Conservation (phyloP, 2,329 filamentous ascomycete genomes). For the Apiospora phragmitis region DNA sequence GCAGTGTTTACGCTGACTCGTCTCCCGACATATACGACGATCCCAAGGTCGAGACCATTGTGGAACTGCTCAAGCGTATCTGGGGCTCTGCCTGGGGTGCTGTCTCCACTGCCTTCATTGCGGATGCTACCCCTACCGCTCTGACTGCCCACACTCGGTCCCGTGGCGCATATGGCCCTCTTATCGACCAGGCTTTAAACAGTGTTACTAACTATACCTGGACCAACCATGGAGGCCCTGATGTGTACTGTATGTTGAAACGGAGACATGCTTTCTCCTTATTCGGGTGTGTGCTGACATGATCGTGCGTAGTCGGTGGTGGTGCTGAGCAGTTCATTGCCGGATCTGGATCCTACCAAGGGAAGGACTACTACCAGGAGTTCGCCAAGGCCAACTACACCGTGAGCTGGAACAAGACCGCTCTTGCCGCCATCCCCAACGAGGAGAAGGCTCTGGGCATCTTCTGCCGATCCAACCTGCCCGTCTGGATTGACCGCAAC, state of each 20-base stretch:
- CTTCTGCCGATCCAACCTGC: constrained; percentile 73
- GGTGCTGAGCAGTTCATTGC: constrained; percentile 80
- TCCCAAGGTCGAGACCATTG: constrained; percentile 83
- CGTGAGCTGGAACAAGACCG: constrained; percentile 73
- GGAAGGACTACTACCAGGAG: constrained; percentile 77
- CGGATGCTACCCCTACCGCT: constrained; percentile 80
- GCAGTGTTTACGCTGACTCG: constrained; percentile 72
- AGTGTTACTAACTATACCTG: constrained; percentile 80
- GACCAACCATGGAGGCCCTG: constrained; percentile 72
- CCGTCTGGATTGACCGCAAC: constrained; percentile 85
- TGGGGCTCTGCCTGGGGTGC: constrained; percentile 62
- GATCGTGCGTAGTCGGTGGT: constrained; percentile 55
- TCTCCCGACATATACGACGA: constrained; percentile 75
- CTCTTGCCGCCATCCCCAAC: constrained; percentile 58
- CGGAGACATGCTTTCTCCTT: too few relatives aligned
- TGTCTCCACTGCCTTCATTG: constrained; percentile 78
- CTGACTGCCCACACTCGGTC: constrained; percentile 71
- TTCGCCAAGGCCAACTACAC: constrained; percentile 74
- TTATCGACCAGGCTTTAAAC: constrained; percentile 76
- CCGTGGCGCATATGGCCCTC: constrained; percentile 67
- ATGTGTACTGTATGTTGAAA: constrained; percentile 60
- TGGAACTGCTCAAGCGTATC: constrained; percentile 73
- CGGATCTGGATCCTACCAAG: constrained; percentile 63
- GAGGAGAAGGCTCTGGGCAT: constrained; percentile 70
- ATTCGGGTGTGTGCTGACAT: neutral